Base-by-base conservation (phyloP, 1,139 yeast genomes). In the Suhomyces coccinellae region DNA sequence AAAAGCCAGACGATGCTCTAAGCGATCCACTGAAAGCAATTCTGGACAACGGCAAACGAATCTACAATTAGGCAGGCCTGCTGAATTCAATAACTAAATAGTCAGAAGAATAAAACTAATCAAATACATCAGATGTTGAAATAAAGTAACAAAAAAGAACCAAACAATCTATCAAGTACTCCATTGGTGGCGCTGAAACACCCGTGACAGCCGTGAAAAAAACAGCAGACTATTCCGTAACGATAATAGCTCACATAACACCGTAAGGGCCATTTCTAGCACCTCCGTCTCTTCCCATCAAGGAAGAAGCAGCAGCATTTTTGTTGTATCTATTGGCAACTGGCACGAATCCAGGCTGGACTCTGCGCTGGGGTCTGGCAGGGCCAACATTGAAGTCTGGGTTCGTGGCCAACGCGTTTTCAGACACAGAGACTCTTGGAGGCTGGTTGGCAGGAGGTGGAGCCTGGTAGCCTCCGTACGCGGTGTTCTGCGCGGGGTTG, bases 341-440 rank as follows among this genome's bases (percentile, higher is more conserved):
- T 5, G 53, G 53, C 15, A 49, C 47, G 29, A 50, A 50, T 2
- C 52, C 52, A 6, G 45, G 48, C n/a, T 47, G 49, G 9, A 50
- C 46, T 33, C 40, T 48, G 8, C 52, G 43, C 17, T 41, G 44
- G 3, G 49, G 52, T 10, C 36, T 44, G 2, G 33, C 33, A 11
- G 42, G 29, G 12, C 43, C 42, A 24, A 51, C 16, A 7, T 48
- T 51, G 29, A 80, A 78, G 53, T 80, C 83, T 7, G 85, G 85
- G 53, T 79, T 80, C 48, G 68, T 70, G 36, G 72, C 71, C 53
- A 80, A 64, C 11, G 75, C 72, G 46, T 66, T 68, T 43, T 78
- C 82, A 1, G 83, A 75, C 3, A 77, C 65, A 9, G 79, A 71
- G 13, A 61, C 55, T 13, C 45, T 44, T 8, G 41, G 51, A 27